These are phyloP conservation scores for Leccinum subgranulosum DNA, from an alignment of 768 basidiomycete species.

Conservation along the genomic window DNA sequence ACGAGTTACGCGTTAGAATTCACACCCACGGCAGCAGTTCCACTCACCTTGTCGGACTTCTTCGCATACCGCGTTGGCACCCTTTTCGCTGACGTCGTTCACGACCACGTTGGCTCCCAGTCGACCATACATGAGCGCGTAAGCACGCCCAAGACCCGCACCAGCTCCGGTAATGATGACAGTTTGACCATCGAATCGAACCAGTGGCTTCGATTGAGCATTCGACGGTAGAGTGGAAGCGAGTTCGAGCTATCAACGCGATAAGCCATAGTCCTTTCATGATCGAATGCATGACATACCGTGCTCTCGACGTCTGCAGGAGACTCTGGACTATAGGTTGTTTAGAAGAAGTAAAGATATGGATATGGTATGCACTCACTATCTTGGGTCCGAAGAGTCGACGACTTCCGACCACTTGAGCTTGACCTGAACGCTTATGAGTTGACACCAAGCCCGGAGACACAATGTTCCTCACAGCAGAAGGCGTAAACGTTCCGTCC, in stretches of 20 bases:
- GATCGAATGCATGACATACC: conserved; percentile 32
- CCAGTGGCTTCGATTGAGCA: conserved; percentile 59
- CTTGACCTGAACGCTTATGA: conserved; percentile 54
- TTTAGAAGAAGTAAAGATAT: conserved; percentile 8
- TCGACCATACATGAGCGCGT: conserved; percentile 87
- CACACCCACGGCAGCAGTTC: neutral
- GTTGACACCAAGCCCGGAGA: neutral
- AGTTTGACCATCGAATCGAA: conserved; percentile 87
- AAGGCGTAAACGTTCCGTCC: conserved; percentile 88
- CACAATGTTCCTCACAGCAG: conserved; percentile 58
- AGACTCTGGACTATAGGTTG: conserved; percentile 52
- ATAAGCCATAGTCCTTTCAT: neutral
- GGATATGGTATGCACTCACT: conserved; percentile 45
- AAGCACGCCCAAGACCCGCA: conserved; percentile 88
- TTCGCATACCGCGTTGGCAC: conserved; percentile 78
- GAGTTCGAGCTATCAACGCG: conserved; percentile 50
- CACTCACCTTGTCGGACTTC: conserved; percentile 74
- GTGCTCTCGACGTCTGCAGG: conserved; percentile 60
- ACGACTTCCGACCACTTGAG: conserved; percentile 78
- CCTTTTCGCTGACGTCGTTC: conserved; percentile 90
- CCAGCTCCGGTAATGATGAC: conserved; percentile 95
- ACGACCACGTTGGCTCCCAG: conserved; percentile 97
- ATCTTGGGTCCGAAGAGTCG: conserved; percentile 69
- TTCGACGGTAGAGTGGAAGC: conserved; percentile 68
- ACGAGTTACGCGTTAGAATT: neutral